These are phyloP conservation scores for Ostreobium quekettii DNA, from an alignment of 139 green algal genomes.

Conservation along the genomic window DNA sequence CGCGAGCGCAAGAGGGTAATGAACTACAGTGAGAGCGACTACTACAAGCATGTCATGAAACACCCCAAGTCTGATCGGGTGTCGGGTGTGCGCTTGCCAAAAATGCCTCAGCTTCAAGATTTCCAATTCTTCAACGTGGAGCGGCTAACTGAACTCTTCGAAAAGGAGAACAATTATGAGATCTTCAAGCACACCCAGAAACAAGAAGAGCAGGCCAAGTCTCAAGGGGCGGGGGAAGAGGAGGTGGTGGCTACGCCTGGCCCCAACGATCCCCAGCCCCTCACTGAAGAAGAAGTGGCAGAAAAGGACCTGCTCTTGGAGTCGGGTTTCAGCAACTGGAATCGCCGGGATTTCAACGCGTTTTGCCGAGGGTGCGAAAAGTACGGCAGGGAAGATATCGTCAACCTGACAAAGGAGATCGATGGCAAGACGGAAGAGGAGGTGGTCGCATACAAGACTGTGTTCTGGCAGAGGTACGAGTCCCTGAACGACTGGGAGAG, in stretches of 20 bases:
- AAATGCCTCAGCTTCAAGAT: slow-evolving; percentile 89
- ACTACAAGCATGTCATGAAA: slow-evolving; percentile 53
- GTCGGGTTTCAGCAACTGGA: slow-evolving; percentile 87
- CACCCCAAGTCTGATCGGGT: slow-evolving; percentile 25
- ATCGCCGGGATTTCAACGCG: slow-evolving; percentile 79
- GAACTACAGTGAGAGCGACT: slow-evolving; percentile 82
- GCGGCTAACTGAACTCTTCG: slow-evolving; percentile 71
- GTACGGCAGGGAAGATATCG: slow-evolving; percentile 69
- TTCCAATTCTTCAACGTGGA: slow-evolving; percentile 95
- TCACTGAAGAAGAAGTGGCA: slow-evolving; percentile 75
- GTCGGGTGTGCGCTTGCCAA: slow-evolving; percentile 60
- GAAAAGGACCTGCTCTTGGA: slow-evolving; percentile 50
- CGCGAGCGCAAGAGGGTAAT: slow-evolving; percentile 85
- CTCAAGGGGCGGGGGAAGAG: slow-evolving; percentile 65
- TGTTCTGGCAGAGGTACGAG: slow-evolving; percentile 72
- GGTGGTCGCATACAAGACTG: slow-evolving; percentile 51
- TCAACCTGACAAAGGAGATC: slow-evolving; percentile 75
- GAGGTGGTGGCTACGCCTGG: slow-evolving; percentile 33
- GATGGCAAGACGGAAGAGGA: slow-evolving; percentile 89
- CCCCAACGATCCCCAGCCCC: slow-evolving; percentile 68
- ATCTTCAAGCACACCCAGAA: slow-evolving; percentile 47
- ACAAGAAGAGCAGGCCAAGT: slow-evolving; percentile 32
- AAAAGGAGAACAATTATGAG: slow-evolving; percentile 76
- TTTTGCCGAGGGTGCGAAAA: slow-evolving; percentile 89
- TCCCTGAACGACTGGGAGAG: slow-evolving; percentile 80